These are phyloP conservation scores for Cryptosporidium sp. DNA, from an alignment of 169 alveolate species.

Conservation along the genomic window DNA sequence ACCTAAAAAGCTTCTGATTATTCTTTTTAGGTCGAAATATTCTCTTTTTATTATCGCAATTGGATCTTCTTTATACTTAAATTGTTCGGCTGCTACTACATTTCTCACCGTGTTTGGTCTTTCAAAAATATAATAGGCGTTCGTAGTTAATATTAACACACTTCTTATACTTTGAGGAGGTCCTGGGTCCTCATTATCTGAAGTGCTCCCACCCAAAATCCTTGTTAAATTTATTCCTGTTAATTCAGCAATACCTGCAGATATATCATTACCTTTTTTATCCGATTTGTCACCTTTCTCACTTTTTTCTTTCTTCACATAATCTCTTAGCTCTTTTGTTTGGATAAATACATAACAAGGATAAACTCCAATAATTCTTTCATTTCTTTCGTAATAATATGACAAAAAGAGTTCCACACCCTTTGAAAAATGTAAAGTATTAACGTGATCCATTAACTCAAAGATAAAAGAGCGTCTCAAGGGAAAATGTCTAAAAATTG, in stretches of 20 bases:
- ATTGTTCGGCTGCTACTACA: conserved; percentile 47
- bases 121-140: conserved; percentile 50
- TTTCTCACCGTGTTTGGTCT: conserved; percentile 58
- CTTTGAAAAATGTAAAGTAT: conserved; percentile 38
- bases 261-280: not conserved
- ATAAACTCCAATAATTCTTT: conserved; percentile 51
- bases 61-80: conserved; percentile 52
- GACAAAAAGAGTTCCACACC: conserved; percentile 63
- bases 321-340: conserved; percentile 9
- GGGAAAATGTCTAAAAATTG: conserved; percentile 56
- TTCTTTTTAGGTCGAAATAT: conserved; percentile 38
- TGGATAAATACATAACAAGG: conserved; percentile 67
- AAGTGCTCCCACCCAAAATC: conserved; percentile 1
- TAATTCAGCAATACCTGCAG: not conserved
- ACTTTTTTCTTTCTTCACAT: conserved; percentile 1
- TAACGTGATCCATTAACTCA: conserved; percentile 59
- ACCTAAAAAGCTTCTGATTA: conserved; percentile 50
- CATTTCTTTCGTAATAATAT: conserved; percentile 51
- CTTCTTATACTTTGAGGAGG: conserved; percentile 39
- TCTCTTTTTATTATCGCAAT: conserved; percentile 44
- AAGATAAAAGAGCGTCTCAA: conserved; percentile 66
- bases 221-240: not conserved
- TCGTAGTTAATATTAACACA: conserved; percentile 31
- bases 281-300: not conserved
- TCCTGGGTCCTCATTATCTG: conserved; percentile 7